Evolutionary conservation across 257 asterid genomes (phyloP).

Genomic region (Scutellaria barbata): DNA sequence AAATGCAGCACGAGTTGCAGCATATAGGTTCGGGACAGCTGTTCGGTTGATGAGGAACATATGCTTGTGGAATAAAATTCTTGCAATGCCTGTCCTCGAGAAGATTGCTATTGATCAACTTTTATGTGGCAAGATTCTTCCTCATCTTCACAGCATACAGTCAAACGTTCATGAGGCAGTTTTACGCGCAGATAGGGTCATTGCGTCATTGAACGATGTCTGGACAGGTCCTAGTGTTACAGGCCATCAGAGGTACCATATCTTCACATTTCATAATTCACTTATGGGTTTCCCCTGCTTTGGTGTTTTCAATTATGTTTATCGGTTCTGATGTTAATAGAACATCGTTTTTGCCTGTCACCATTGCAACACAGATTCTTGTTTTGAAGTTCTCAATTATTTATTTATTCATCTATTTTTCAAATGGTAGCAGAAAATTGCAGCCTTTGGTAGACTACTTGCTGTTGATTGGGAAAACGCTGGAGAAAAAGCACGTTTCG

Average conservation of each 20-base stretch:
- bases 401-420: too few relatives aligned
- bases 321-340: background rate
- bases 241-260: conserved; percentile 65
- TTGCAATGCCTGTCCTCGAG: conserved; percentile 77
- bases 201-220: conserved; percentile 79
- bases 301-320: background rate
- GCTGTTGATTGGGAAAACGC: conserved; percentile 58
- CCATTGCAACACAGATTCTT: background rate
- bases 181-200: conserved; percentile 72
- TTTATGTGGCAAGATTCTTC: conserved; percentile 77
- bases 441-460: conserved; percentile 83
- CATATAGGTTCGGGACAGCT: conserved; percentile 83
- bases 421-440: conserved; percentile 53
- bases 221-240: conserved; percentile 81
- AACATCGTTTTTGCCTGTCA: conserved; percentile 11
- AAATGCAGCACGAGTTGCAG: conserved; percentile 84
- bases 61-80: conserved; percentile 79
- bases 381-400: background rate
- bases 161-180: conserved; percentile 81
- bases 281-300: background rate
- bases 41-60: conserved; percentile 86
- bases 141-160: conserved; percentile 84
- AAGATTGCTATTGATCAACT: conserved; percentile 83
- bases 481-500: conserved; percentile 57
- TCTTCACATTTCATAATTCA: conserved; percentile 2